Conservation (phyloP, 306 rosid genomes). For the Prunus fruticosa region DNA sequence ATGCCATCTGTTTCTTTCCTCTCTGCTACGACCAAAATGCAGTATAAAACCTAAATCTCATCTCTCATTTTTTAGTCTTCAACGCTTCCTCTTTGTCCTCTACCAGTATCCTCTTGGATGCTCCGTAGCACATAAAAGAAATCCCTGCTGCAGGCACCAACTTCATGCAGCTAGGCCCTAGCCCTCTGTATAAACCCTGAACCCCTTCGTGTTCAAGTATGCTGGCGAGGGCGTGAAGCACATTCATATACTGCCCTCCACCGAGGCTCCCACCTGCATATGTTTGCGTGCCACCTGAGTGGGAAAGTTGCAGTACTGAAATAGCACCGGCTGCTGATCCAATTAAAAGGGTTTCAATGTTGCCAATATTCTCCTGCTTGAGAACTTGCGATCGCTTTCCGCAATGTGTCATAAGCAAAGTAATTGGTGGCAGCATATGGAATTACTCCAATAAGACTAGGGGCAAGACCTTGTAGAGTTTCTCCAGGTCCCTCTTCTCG, state of each 20-base stretch:
- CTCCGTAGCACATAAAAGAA: conserved; percentile 97
- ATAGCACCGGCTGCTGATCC: conserved; percentile 95
- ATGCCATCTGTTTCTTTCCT: neutral
- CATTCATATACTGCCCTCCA: conserved; percentile 79
- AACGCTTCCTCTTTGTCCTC: conserved; percentile 58
- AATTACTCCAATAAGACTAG: conserved; percentile 89
- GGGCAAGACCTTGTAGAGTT: conserved; percentile 83
- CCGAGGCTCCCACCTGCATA: conserved; percentile 89
- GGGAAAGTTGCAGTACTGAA: conserved; percentile 91
- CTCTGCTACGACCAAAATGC: conserved; percentile 8
- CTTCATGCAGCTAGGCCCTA: conserved; percentile 96
- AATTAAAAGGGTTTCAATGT: conserved; percentile 88
- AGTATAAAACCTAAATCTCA: neutral
- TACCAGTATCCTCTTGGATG: conserved; percentile 81
- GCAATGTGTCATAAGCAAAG: conserved; percentile 77
- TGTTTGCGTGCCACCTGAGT: conserved; percentile 96
- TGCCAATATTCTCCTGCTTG: conserved; percentile 83
- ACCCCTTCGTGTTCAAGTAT: conserved; percentile 83
- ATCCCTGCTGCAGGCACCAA: conserved; percentile 94
- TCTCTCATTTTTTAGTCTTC: neutral
- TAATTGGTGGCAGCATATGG: conserved; percentile 91
- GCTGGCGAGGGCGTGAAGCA: conserved; percentile 79
- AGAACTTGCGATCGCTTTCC: conserved; percentile 71
- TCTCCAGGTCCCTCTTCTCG: conserved; percentile 82
- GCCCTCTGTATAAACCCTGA: conserved; percentile 75